Evolutionary conservation across 192 early-diverging fungal genomes (phyloP), one percentile per base, ranked within the genome.

Genomic region (Chytriomyces confervae): DNA sequence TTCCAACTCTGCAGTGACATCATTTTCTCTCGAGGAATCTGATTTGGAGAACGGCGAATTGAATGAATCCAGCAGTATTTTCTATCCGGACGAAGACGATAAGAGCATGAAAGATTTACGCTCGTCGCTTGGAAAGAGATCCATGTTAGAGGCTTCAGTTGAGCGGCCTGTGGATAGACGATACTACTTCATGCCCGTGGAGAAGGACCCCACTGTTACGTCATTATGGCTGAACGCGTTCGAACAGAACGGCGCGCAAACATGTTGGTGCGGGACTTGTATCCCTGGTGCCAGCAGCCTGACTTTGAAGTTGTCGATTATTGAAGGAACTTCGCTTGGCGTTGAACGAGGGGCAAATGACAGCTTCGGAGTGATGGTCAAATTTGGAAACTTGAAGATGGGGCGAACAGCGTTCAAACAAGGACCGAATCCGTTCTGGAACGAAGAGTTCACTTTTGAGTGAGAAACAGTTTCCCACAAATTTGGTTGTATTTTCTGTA

Each of bases 321-420:
- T 81, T 45, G 85, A 86, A 44, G 85, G 72, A n/a, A 5, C 36
- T 8, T 24, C 57, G 1, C 57, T 74, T 20, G 72, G 72, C 7
- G 61, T 74, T 70, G 48, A 86, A 82, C 50, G 85, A 83, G 23
- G 67, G 74, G 7, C 82, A 47, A 70, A 66, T 23, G n/a, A 66
- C 71, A 66, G 73, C 46, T 46, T 66, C 48, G 18, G 51, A 65
- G 69, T 62, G 48, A 81, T 82, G 49, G 77, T 85, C 11, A 48
- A 83, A 63, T 81, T 86, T 50, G 85, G 84, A 50, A 79, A 82
- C 62, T 62, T 86, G 27, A 86, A 86, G 63, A 80, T 79, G 66
- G 75, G 78, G 7, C 62, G 81, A 20, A 84, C 80, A 4, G 79
- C 80, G 29, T 78, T 78, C 36, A 84, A 84, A 53, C 63, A 18